Evolutionary conservation across 495 filamentous ascomycete genomes (phyloP).

Genomic region (Parathielavia hyrcaniae): DNA sequence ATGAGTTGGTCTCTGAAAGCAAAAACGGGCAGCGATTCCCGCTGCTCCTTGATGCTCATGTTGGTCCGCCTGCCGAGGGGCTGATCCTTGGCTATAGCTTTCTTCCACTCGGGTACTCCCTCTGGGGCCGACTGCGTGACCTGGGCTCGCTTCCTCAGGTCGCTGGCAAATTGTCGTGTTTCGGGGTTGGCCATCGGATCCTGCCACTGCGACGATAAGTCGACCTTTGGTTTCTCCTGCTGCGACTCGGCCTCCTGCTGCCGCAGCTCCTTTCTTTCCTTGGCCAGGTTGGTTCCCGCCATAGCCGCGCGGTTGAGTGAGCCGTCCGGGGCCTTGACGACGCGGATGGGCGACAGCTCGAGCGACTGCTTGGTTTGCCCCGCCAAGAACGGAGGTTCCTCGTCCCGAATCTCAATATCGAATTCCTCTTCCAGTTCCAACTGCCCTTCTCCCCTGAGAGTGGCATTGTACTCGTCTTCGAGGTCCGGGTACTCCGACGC

Average conservation of each 20-base stretch:
- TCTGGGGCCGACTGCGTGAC: conserved; percentile 42
- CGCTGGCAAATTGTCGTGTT: conserved; percentile 77
- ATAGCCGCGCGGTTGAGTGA: conserved; percentile 93
- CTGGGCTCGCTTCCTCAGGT: conserved; percentile 57
- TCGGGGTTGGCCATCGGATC: conserved; percentile 90
- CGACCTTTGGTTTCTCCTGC: conserved; percentile 69
- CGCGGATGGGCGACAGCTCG: conserved; percentile 88
- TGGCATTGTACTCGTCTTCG: conserved; percentile 88
- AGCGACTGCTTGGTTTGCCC: conserved; percentile 95
- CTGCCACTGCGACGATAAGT: conserved; percentile 88
- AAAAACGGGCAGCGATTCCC: conserved; percentile 84
- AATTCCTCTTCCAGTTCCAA: conserved; percentile 96
- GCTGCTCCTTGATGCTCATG: conserved; percentile 92
- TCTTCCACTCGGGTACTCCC: conserved; percentile 87
- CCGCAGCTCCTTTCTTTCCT: conserved; percentile 79
- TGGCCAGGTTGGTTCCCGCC: conserved; percentile 83
- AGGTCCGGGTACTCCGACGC: conserved; percentile 90
- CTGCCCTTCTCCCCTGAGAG: conserved; percentile 73
- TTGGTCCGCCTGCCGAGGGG: conserved; percentile 79
- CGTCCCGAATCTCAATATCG: conserved; percentile 92
- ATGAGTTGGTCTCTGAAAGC: conserved; percentile 85
- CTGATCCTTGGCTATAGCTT: conserved; percentile 71
- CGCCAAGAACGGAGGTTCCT: conserved; percentile 92
- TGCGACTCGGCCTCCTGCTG: conserved; percentile 86
- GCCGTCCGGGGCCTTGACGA: conserved; percentile 95